Percentiles rank a stretch among this genome's conserved stretches.
phyloP scores from a whole-genome alignment of 2,329 filamentous ascomycete species.

The Alternaria rosae region DNA sequence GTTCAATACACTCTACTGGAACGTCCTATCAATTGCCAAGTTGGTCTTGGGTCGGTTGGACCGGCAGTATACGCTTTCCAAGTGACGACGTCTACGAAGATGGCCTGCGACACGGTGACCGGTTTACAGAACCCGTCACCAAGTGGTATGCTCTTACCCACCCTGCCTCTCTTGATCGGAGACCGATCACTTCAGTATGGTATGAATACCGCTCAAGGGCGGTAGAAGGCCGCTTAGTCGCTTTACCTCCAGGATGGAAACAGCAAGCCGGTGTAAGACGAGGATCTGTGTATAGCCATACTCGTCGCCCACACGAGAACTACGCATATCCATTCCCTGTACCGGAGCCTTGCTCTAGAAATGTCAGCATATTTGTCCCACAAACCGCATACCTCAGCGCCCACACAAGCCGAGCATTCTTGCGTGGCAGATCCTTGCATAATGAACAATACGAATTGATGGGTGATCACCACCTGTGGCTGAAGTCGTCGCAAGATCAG shows the following conservation, averaged over 20 bases:
- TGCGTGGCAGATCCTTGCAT: neutral
- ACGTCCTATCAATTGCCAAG: neutral
- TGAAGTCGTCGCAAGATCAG: neutral
- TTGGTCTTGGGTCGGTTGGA: neutral
- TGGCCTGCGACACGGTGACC: too few relatives aligned
- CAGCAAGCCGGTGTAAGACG: neutral
- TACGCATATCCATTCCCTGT: neutral
- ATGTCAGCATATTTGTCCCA: neutral
- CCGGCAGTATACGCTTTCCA: neutral
- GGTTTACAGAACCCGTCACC: neutral
- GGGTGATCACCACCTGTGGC: neutral
- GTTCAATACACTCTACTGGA: neutral
- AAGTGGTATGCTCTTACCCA: neutral
- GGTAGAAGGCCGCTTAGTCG: accelerated
- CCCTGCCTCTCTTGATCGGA: neutral
- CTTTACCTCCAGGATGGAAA: neutral
- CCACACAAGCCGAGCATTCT: neutral
- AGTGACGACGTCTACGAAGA: neutral
- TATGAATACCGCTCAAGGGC: neutral
- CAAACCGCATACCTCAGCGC: neutral
- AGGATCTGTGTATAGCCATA: neutral
- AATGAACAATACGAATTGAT: neutral
- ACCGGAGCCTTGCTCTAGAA: neutral
- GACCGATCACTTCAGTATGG: neutral
- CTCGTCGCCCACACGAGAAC: neutral